These are phyloP conservation scores for Discostella stelligera DNA, from an alignment of 352 stramenopile species.

Conservation along the genomic window DNA sequence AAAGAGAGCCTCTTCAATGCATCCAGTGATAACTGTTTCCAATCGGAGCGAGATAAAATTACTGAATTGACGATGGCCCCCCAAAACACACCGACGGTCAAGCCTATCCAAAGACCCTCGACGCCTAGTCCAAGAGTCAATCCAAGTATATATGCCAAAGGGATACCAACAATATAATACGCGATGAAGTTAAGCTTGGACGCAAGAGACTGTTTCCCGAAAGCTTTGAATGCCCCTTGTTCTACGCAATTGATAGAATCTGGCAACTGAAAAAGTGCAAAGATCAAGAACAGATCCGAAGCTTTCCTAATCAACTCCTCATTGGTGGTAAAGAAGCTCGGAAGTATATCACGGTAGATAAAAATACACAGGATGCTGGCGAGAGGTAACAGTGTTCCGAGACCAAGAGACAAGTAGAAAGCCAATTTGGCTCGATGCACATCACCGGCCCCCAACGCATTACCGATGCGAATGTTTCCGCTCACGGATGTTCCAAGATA, in stretches of 20 bases:
- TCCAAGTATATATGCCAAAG: constrained; percentile 80
- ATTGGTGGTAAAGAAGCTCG: constrained; percentile 64
- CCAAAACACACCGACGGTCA: constrained; percentile 79
- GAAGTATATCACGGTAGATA: constrained; percentile 60
- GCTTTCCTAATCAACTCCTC: constrained; percentile 50
- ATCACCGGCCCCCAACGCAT: constrained; percentile 85
- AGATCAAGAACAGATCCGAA: constrained; percentile 60
- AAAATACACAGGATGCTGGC: constrained; percentile 21
- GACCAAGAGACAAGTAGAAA: constrained; percentile 21
- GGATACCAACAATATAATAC: constrained; percentile 84
- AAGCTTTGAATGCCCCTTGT: constrained; percentile 84
- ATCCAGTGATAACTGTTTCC: constrained; percentile 77
- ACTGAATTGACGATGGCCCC: constrained; percentile 81
- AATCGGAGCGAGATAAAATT: constrained; percentile 82
- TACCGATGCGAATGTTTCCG: constrained; percentile 84
- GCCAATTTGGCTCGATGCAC: constrained; percentile 79
- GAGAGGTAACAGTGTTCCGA: constrained; percentile 50
- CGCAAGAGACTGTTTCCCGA: constrained; percentile 82
- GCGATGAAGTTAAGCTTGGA: constrained; percentile 85
- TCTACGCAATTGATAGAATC: constrained; percentile 81
- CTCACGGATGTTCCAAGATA: constrained; percentile 81
- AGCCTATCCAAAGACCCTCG: constrained; percentile 84
- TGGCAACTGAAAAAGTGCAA: constrained; percentile 84
- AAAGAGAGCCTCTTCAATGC: constrained; percentile 34
- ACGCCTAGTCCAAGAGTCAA: constrained; percentile 65